Conservation (phyloP, 2,329 filamentous ascomycete genomes). For the Colletotrichum caudatum region DNA sequence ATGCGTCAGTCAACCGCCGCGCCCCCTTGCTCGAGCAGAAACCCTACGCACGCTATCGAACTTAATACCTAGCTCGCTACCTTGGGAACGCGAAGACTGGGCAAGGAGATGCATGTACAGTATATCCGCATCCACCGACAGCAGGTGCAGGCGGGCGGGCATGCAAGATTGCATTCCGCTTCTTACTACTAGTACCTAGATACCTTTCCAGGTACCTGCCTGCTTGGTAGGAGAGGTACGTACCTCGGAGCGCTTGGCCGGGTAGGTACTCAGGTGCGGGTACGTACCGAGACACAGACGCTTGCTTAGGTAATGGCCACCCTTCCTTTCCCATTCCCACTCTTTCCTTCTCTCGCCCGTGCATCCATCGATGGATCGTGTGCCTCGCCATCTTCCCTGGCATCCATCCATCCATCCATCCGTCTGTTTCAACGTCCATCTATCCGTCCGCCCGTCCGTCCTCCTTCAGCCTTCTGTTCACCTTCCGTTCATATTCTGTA, state of each 20-base stretch:
- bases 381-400: background rate
- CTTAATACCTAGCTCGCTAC: constrained; percentile 6
- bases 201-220: background rate
- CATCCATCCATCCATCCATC: background rate
- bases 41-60: constrained; percentile 2
- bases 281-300: background rate
- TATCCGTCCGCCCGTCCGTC: background rate
- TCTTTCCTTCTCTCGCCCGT: too few species aligned
- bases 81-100: background rate
- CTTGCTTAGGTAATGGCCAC: background rate
- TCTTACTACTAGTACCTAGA: background rate
- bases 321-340: too few species aligned
- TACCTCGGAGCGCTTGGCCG: too few species aligned
- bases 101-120: background rate
- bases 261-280: background rate
- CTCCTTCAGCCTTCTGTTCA: background rate
- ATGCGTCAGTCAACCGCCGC: background rate
- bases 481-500: background rate
- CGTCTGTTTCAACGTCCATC: background rate
- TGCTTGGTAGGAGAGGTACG: background rate
- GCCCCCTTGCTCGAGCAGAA: background rate
- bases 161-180: background rate
- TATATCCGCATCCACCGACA: background rate
- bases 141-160: background rate
- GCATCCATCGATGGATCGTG: background rate